Conservation (phyloP, 768 basidiomycete genomes). For the Russula brevipes region DNA sequence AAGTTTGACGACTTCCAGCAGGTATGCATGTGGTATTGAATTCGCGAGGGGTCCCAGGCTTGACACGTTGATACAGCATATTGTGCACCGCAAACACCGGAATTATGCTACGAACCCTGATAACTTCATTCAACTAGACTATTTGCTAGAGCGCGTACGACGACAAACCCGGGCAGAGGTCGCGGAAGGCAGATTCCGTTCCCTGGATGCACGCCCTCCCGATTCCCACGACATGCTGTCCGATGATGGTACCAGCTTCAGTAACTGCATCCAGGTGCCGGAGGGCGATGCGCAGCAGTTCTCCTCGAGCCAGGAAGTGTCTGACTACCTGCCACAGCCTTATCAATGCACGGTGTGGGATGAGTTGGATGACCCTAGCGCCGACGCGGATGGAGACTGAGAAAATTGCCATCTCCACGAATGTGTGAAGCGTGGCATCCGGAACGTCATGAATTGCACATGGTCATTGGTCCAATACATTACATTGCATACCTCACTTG, state of each 20-base stretch:
- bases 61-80: constrained; percentile 50
- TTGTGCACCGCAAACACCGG: constrained; percentile 64
- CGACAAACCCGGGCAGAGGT: constrained; percentile 40
- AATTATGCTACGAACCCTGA: constrained; percentile 72
- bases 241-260: constrained; percentile 5
- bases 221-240: not conserved
- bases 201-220: constrained; percentile 9
- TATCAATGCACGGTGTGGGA: constrained; percentile 11
- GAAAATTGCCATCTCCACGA: not conserved
- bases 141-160: constrained; percentile 57
- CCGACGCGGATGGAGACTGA: constrained; percentile 7
- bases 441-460: constrained; percentile 10
- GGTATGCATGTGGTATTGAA: constrained; percentile 42
- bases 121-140: constrained; percentile 79
- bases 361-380: constrained; percentile 12
- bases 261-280: not conserved
- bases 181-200: constrained; percentile 20
- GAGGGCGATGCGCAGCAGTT: not conserved
- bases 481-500: constrained; percentile 22
- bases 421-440: not conserved
- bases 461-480: constrained; percentile 2
- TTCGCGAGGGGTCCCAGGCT: too few species aligned
- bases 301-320: constrained; percentile 24
- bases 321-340: constrained; percentile 25
- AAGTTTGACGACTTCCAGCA: constrained; percentile 85